phyloP scores from a whole-genome alignment of 192 early-diverging fungal genomes.

The Powellomyces hirtus region DNA sequence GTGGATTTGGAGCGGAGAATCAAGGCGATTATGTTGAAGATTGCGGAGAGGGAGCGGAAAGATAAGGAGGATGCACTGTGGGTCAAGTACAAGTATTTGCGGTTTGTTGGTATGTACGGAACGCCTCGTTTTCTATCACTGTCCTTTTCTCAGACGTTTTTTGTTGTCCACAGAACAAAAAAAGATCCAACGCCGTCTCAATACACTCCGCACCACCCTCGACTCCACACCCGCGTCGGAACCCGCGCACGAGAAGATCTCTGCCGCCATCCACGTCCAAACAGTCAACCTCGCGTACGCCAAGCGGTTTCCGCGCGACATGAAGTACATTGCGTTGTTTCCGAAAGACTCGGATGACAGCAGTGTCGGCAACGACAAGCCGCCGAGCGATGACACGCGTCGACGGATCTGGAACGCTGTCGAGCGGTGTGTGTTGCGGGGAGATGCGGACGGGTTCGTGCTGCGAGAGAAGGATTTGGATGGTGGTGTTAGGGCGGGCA shows the following conservation, averaged over 20 bases:
- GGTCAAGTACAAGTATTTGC: conserved; percentile 41
- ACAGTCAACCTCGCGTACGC: conserved; percentile 31
- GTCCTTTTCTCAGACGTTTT: neutral
- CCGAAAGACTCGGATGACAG: neutral
- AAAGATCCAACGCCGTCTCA: conserved; percentile 29
- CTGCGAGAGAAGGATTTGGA: conserved; percentile 17
- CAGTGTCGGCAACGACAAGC: neutral
- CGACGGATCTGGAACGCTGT: conserved; percentile 17
- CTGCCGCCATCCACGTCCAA: neutral
- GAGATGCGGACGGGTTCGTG: conserved; percentile 5
- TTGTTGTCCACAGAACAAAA: conserved; percentile 25
- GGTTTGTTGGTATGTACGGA: conserved; percentile 37
- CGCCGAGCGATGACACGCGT: conserved; percentile 11
- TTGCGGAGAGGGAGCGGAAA: neutral
- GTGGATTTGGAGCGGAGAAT: conserved; percentile 37
- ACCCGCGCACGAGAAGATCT: neutral
- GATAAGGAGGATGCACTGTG: conserved; percentile 29
- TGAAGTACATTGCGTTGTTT: conserved; percentile 48
- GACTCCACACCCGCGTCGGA: neutral
- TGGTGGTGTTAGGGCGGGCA: neutral
- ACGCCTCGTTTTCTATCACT: neutral
- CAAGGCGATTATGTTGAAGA: conserved; percentile 30
- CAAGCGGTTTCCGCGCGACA: conserved; percentile 34
- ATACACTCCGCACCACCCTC: neutral
- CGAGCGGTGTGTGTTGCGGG: neutral